Base-by-base conservation (phyloP, 2,329 filamentous ascomycete species). In the Lecanosticta acicola region DNA sequence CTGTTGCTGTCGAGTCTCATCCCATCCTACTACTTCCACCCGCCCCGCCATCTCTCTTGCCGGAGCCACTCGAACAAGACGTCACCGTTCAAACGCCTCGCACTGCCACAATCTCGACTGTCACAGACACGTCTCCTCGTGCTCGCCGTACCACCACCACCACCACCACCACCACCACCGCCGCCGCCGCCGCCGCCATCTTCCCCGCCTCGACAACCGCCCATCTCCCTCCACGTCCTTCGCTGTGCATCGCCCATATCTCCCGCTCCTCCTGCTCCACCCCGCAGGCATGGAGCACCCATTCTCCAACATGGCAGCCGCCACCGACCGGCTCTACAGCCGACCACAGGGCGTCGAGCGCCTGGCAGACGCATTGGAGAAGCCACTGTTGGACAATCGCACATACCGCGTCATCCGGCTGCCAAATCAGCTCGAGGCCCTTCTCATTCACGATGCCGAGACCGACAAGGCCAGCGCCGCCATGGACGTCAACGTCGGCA, bases 381-480 rank as follows among this genome's bases (percentile, higher is more conserved):
- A 86, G 61, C 87, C 89, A 4, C 81, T 83, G 55, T 76, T 94
- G 44, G 91, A 97, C 68, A 83, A 94, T 66, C 81, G 91, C 43
- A 78, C 81, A 24, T 98, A 98, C 66, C 79, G 91, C 47, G 88
- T 98, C 53, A 83, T 97, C 58, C 80, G 81, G 43, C 76, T 98
- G 43, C 73, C 80, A 38, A 98, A 98, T 68, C 77, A 90, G 66
- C 79, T 98, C 13, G 91, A 98, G 73, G 91, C 83, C 5, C 75
- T 98, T 14, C 72, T 98, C 40, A 93, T 97, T 45, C 91, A 97
- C 65, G 93, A 98, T 70, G 80, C 87, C 1, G 84, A 94, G 52
- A 95, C 93, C 5, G 93, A 98, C 74, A 97, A 97, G 76, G 90
- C 93, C 54, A 94, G 89, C 61, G 93, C 91, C 8, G 86, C 91